Conservation (phyloP, 2,329 filamentous ascomycete species). For the Xylaria sp. region DNA sequence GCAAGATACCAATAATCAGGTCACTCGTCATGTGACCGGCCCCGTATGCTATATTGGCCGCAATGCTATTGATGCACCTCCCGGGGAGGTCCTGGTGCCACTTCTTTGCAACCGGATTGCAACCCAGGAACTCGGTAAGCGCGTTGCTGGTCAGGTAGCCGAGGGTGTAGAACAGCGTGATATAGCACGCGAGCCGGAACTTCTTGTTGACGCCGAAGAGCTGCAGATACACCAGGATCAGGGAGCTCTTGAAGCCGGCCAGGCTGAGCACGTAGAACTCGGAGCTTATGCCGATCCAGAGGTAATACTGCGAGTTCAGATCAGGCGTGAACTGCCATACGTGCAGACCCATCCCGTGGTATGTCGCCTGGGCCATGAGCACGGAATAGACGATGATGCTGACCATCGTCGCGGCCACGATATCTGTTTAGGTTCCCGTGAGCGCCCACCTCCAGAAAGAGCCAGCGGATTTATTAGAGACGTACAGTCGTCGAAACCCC, state of each 20-base stretch:
- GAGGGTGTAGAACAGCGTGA: slow-evolving; percentile 44
- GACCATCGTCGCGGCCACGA: slow-evolving; percentile 34
- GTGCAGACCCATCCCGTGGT: slow-evolving; percentile 37
- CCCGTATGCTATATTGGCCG: slow-evolving; percentile 35
- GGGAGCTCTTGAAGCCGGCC: slow-evolving; percentile 36
- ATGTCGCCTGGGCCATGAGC: slow-evolving; percentile 34
- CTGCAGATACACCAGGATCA: slow-evolving; percentile 35
- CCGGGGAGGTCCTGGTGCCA: slow-evolving; percentile 30
- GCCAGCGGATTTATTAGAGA: slow-evolving; percentile 1
- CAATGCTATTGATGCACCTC: slow-evolving; percentile 32
- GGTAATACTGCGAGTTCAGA: slow-evolving; percentile 35
- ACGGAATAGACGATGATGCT: slow-evolving; percentile 30
- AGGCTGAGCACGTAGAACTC: slow-evolving; percentile 35
- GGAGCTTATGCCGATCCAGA: slow-evolving; percentile 37
- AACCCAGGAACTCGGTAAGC: slow-evolving; percentile 40
- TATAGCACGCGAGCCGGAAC: slow-evolving; percentile 34
- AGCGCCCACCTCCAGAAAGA: slow-evolving; percentile 8
- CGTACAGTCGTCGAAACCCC: slow-evolving; percentile 35
- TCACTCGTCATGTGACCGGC: slow-evolving; percentile 37
- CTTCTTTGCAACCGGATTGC: slow-evolving; percentile 34
- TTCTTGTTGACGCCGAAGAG: slow-evolving; percentile 33
- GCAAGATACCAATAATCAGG: slow-evolving; percentile 36
- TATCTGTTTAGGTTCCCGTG: slow-evolving; percentile 25
- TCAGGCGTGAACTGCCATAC: slow-evolving; percentile 37
- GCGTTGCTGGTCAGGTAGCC: slow-evolving; percentile 65